Percentiles rank a stretch among this genome's conserved stretches.
phyloP scores from a whole-genome alignment of 306 rosid species.

The Trifolium subterraneum region DNA sequence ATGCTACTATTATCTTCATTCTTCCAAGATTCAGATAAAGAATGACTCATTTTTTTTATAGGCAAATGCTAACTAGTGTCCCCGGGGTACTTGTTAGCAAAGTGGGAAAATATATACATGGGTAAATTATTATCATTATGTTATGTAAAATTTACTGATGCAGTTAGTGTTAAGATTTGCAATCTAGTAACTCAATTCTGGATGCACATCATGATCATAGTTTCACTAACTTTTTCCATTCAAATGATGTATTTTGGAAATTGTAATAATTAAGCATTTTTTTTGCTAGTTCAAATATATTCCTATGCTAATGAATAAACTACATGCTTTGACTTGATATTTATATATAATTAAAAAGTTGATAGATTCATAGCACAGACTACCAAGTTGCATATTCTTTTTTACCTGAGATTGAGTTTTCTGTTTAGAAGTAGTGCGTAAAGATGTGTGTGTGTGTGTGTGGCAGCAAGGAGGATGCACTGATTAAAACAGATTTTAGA shows the following conservation, averaged over 20 bases:
- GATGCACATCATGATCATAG: slow-evolving; percentile 27
- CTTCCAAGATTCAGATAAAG: slow-evolving; percentile 40
- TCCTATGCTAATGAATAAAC: slow-evolving; percentile 19
- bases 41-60: background rate
- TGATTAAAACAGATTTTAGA: slow-evolving; percentile 23
- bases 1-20: slow-evolving; percentile 19
- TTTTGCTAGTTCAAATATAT: slow-evolving; percentile 14
- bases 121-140: slow-evolving; percentile 8
- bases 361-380: slow-evolving; percentile 18
- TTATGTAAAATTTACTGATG: slow-evolving; percentile 20
- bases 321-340: background rate
- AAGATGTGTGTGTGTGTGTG: background rate
- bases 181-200: slow-evolving; percentile 21
- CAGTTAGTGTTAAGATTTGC: slow-evolving; percentile 2
- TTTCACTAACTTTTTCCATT: slow-evolving; percentile 33
- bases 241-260: slow-evolving; percentile 23
- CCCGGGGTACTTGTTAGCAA: background rate
- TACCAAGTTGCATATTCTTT: slow-evolving; percentile 16
- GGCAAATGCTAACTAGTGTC: too few relatives aligned
- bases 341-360: background rate
- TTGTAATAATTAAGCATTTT: slow-evolving; percentile 14
- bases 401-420: slow-evolving; percentile 16
- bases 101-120: slow-evolving; percentile 23
- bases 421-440: slow-evolving; percentile 7
- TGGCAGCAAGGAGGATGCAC: slow-evolving; percentile 22